These are phyloP conservation scores for Halenospora varia DNA, from an alignment of 495 filamentous ascomycete species.

Conservation along the genomic window DNA sequence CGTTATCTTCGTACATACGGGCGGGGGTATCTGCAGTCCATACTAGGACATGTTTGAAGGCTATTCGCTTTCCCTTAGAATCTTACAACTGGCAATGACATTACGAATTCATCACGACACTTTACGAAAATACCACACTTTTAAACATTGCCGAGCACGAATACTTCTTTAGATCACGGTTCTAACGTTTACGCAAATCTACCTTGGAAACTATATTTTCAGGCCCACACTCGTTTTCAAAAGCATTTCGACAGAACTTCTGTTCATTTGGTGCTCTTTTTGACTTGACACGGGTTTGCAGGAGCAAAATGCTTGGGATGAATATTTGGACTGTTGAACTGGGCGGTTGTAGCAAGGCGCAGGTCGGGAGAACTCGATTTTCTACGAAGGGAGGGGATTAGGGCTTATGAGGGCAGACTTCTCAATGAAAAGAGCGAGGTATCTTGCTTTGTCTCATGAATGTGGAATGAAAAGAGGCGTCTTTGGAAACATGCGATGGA, in stretches of 20 bases:
- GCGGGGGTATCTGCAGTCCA: slow-evolving; percentile 3
- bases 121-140: not conserved
- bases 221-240: too few species aligned
- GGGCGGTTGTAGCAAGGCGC: not conserved
- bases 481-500: not conserved
- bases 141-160: not conserved
- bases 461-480: not conserved
- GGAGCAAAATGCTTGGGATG: not conserved
- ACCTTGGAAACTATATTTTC: too few species aligned
- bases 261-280: too few species aligned
- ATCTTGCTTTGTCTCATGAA: not conserved
- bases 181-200: too few species aligned
- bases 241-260: too few species aligned
- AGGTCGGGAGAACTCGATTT: not conserved
- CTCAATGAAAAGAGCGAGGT: not conserved
- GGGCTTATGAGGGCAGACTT: not conserved
- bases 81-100: not conserved
- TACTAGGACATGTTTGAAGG: not conserved
- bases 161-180: not conserved
- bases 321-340: not conserved
- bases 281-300: too few species aligned
- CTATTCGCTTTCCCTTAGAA: not conserved
- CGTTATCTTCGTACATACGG: slow-evolving; percentile 6
- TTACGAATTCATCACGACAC: not conserved
- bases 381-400: not conserved